Percentiles rank a stretch among this genome's conserved stretches.
These are phyloP conservation scores for Aspergillus steynii DNA, from an alignment of 495 filamentous ascomycete genomes.

Conservation along the genomic window DNA sequence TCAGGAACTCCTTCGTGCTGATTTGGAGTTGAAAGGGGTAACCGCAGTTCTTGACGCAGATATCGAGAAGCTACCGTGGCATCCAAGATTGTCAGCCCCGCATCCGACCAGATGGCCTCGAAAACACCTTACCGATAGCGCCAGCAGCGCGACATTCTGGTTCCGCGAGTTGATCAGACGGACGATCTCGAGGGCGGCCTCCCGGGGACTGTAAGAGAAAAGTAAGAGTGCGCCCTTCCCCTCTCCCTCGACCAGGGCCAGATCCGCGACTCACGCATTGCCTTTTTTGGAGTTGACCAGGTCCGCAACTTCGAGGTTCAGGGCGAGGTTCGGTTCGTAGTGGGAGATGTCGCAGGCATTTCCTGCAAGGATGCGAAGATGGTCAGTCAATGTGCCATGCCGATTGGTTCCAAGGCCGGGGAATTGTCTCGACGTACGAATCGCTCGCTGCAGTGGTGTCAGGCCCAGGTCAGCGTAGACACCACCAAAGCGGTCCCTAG, in stretches of 20 bases:
- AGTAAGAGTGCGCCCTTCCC: slow-evolving; percentile 17
- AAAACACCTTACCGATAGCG: slow-evolving; percentile 59
- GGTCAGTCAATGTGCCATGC: slow-evolving; percentile 3
- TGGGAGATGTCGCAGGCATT: slow-evolving; percentile 95
- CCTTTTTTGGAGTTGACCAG: slow-evolving; percentile 98
- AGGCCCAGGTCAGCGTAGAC: slow-evolving; percentile 74
- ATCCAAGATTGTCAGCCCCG: slow-evolving; percentile 33
- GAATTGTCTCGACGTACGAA: slow-evolving; percentile 54
- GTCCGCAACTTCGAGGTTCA: slow-evolving; percentile 95
- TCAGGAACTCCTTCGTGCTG: slow-evolving; percentile 96
- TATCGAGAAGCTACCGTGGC: slow-evolving; percentile 78
- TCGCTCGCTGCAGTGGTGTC: slow-evolving; percentile 89
- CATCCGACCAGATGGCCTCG: not conserved
- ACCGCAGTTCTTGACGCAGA: slow-evolving; percentile 99
- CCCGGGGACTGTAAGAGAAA: slow-evolving; percentile 64
- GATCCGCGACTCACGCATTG: slow-evolving; percentile 63
- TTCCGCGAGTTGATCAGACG: slow-evolving; percentile 95
- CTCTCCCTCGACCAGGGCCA: slow-evolving; percentile 3
- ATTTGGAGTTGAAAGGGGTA: slow-evolving; percentile 99
- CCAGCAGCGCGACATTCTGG: slow-evolving; percentile 88
- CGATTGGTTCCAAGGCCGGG: not conserved
- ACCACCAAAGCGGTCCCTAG: slow-evolving; percentile 92
- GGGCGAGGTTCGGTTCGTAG: slow-evolving; percentile 94
- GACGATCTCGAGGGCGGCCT: slow-evolving; percentile 93
- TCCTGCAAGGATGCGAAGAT: slow-evolving; percentile 42